Base-by-base conservation (phyloP, 805 yeast species). In the Metschnikowia picachoensis region DNA sequence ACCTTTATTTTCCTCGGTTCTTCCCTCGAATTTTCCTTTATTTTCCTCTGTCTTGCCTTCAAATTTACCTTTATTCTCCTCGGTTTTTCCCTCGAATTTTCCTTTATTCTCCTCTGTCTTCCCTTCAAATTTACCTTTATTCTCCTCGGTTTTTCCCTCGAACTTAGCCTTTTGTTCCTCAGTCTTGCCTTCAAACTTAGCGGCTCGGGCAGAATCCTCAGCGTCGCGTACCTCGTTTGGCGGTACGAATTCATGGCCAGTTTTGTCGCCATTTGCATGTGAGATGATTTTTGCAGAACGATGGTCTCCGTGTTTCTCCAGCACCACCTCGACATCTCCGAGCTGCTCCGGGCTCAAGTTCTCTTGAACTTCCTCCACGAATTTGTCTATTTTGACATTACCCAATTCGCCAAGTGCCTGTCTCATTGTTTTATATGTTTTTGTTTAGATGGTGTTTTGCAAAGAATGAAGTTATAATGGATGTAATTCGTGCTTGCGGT, bases 341-440 rank as follows among this genome's bases (percentile, higher is more conserved):
- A 48, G 34, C 31, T 48, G 51, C 15, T 30, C 14, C 11, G 51
- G 35, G 11, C 40, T 37, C 10, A 48, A n/a, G 16, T 39, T 48
- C 17, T 48, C 51, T 28, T 45, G 49, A 25, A 48, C 44, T 8
- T 46, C 46, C 8, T 37, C 38, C 40, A 37, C 14, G 35, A 41
- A 46, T 14, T 35, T 5, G 30, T 46, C 44, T 10, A 39, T 11
- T 37, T 39, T 33, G 32, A 53, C 41, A 32, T 51, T 44, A n/a
- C 58, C 58, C 44, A 55, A 47, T 44, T 55, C 58, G 11, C 55
- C 56, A 14, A 52, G 34, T 16, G 47, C 29, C 38, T 49, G 46
- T 2, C 41, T 35, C 53, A 50, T 46, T 6, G 25, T 20, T 20
- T 20, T 20, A 20, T 20, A 4, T 20, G 25, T 20, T 20, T 5